These are phyloP conservation scores for Phytophthora hibernalis DNA, from an alignment of 352 stramenopile species.

Conservation along the genomic window DNA sequence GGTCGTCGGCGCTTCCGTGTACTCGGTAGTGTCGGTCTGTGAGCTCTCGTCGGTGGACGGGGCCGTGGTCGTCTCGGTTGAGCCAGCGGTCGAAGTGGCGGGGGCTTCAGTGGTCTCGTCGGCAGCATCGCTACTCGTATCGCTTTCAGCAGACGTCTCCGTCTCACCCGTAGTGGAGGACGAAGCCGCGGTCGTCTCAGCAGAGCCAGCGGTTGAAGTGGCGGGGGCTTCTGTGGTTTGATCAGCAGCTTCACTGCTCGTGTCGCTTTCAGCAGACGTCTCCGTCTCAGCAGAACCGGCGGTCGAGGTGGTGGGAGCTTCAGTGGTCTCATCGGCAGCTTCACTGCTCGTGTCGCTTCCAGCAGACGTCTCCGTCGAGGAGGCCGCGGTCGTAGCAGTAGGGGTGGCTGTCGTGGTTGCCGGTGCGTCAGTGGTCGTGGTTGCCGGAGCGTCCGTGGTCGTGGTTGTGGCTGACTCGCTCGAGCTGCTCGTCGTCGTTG, in stretches of 20 bases:
- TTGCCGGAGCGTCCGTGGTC: background rate
- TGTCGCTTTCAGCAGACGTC: too few species aligned
- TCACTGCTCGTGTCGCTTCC: background rate
- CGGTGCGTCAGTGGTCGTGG: conserved; percentile 1
- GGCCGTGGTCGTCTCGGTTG: conserved; percentile 9
- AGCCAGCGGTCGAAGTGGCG: background rate
- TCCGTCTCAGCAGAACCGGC: background rate
- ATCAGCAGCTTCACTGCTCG: too few species aligned
- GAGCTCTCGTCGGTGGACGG: conserved; percentile 6
- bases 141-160: conserved; percentile 9
- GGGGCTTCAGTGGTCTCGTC: conserved; percentile 15
- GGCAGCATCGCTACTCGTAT: background rate
- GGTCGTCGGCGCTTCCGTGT: conserved; percentile 25
- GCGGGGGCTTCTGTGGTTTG: conserved; percentile 3
- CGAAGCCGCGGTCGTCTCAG: conserved; percentile 14
- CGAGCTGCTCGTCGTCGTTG: conserved; percentile 19
- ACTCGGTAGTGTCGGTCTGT: background rate
- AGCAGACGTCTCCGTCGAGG: conserved; percentile 19
- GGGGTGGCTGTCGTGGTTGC: conserved; percentile 21
- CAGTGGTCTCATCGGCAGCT: conserved; percentile 10
- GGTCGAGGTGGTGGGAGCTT: background rate
- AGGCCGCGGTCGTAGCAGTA: conserved; percentile 10
- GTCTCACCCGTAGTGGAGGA: too few species aligned
- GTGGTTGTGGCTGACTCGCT: conserved; percentile 24
- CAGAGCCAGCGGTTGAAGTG: conserved; percentile 15